A percentile compares a stretch with the other conserved stretches of the same genome.
Evolutionary conservation across 164 flowering plant species (phyloP).

Genomic region (Cinnamomum chago): DNA sequence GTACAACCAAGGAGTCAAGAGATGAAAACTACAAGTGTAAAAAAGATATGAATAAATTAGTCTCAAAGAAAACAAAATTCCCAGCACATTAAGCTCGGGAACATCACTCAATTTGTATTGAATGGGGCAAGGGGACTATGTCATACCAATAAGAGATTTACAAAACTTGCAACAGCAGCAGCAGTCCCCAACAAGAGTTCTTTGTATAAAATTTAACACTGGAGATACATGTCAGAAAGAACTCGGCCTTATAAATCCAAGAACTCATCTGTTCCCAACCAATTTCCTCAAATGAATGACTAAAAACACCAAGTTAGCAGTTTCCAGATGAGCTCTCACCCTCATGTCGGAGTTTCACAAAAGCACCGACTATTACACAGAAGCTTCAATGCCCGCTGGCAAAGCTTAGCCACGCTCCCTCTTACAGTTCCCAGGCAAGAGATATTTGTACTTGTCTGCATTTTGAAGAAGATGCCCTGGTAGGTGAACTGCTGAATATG

Average conservation of each 20-base stretch:
- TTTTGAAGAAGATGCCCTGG: slow-evolving; percentile 51
- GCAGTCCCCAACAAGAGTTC: too few species aligned
- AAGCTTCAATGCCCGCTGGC: background rate
- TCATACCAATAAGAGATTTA: background rate
- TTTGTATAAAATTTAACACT: background rate
- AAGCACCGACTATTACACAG: slow-evolving; percentile 22
- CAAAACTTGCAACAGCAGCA: background rate
- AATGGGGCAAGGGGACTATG: background rate
- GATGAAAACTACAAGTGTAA: background rate
- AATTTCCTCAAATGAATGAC: background rate
- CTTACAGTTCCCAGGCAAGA: slow-evolving; percentile 58
- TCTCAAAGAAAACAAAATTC: background rate
- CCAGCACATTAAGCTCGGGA: background rate
- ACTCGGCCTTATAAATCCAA: background rate
- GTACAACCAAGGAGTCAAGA: background rate
- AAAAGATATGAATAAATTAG: background rate
- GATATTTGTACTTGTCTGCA: slow-evolving; percentile 46
- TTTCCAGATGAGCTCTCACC: background rate
- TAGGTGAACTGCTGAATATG: slow-evolving; percentile 57
- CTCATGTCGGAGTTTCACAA: slow-evolving; percentile 17
- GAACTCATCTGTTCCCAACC: background rate
- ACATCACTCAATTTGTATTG: background rate
- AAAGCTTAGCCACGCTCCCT: slow-evolving; percentile 39
- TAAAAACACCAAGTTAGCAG: background rate
- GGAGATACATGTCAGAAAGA: background rate